These are phyloP conservation scores for Histomonas meleagridis DNA, from an alignment of 208 protist genomes.

Conservation along the genomic window DNA sequence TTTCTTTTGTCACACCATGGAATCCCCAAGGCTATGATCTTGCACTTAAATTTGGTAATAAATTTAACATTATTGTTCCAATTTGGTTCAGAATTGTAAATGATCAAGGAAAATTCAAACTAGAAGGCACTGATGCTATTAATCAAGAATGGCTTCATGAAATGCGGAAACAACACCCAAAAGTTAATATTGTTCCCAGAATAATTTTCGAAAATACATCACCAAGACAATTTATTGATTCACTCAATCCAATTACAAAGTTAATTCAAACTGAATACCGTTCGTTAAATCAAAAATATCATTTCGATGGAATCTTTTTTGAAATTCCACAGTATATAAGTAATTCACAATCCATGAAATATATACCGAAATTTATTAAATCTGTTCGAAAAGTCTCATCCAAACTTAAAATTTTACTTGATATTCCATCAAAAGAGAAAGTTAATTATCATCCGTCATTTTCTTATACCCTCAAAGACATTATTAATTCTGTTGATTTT, in stretches of 20 bases:
- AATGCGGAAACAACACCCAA: background rate
- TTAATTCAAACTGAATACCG: background rate
- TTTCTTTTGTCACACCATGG: constrained; percentile 10
- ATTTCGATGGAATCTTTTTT: constrained; percentile 20
- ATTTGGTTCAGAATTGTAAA: background rate
- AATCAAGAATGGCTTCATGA: background rate
- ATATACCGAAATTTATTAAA: background rate
- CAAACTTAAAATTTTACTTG: background rate
- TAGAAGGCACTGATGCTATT: background rate
- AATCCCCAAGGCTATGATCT: background rate
- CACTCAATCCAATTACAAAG: background rate
- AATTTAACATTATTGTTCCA: constrained; percentile 18
- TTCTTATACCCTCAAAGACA: background rate
- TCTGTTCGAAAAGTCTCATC: background rate
- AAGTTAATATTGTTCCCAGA: background rate
- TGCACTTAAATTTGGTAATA: background rate
- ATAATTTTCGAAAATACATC: constrained; percentile 12
- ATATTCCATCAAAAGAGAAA: background rate
- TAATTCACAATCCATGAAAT: background rate
- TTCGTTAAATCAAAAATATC: background rate
- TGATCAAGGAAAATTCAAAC: background rate
- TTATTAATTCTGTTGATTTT: background rate
- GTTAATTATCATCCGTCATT: background rate
- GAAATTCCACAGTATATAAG: background rate
- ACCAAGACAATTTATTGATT: background rate